Percentiles rank a stretch among this genome's conserved stretches.
phyloP scores from a whole-genome alignment of 257 asterid genomes.

The Dorcoceras hygrometricum region DNA sequence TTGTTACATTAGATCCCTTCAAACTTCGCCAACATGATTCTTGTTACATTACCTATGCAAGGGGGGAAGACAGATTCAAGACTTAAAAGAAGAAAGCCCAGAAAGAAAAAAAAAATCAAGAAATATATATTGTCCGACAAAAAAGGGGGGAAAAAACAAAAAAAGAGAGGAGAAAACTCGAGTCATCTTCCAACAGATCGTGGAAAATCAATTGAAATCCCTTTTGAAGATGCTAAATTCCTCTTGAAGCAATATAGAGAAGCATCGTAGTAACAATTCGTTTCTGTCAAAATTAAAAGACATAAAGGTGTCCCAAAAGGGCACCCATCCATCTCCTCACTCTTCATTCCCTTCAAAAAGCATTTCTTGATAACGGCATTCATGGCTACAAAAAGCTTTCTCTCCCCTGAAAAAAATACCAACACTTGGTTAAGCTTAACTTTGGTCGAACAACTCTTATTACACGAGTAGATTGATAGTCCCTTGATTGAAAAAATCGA shows the following conservation, averaged over 20 bases:
- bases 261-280: no score
- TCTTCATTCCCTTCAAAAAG: conserved; percentile 38
- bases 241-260: conserved; percentile 34
- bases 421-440: not conserved
- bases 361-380: conserved; percentile 72
- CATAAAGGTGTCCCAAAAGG: conserved; percentile 18
- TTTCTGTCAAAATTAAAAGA: no score
- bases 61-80: not conserved
- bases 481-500: not conserved
- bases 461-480: not conserved
- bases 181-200: conserved; percentile 21
- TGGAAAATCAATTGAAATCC: conserved; percentile 28
- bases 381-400: conserved; percentile 70
- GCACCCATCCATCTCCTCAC: conserved; percentile 28
- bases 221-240: conserved; percentile 31
- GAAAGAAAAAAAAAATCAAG: not conserved
- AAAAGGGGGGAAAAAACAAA: no score
- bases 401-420: conserved; percentile 52
- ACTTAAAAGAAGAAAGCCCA: not conserved
- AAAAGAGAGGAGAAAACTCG: not conserved
- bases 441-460: no score
- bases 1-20: not conserved
- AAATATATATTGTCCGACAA: no score
- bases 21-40: not conserved
- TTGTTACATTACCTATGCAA: not conserved